Evolutionary conservation across 441 rosid species (phyloP).

Genomic region (Erysimum cheiri): DNA sequence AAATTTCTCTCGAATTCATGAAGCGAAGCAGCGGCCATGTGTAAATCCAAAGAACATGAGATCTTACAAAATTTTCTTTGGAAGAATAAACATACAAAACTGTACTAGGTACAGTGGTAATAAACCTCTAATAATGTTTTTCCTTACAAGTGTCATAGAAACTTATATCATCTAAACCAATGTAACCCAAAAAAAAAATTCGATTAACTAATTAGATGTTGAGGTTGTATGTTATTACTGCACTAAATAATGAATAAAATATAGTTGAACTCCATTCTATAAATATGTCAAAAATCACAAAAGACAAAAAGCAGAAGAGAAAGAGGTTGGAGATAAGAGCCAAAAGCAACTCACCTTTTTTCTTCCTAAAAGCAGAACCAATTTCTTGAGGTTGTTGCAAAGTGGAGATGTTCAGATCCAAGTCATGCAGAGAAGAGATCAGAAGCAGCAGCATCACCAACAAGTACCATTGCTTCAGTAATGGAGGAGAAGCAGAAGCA

Average conservation of each 20-base stretch:
- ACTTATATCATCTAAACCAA: slow-evolving; percentile 3
- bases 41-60: slow-evolving; percentile 31
- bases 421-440: slow-evolving; percentile 70
- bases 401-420: slow-evolving; percentile 77
- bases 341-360: slow-evolving; percentile 31
- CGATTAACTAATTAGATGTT: not conserved
- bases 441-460: slow-evolving; percentile 53
- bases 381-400: slow-evolving; percentile 31
- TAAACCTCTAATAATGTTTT: not conserved
- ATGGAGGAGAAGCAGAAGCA: slow-evolving; percentile 40
- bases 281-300: slow-evolving; percentile 26
- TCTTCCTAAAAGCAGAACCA: slow-evolving; percentile 16
- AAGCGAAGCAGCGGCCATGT: slow-evolving; percentile 35
- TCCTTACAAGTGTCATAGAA: not conserved
- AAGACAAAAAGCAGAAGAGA: slow-evolving; percentile 41
- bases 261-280: not conserved
- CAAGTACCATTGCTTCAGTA: slow-evolving; percentile 40
- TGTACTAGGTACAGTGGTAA: slow-evolving; percentile 24
- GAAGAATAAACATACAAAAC: slow-evolving; percentile 26
- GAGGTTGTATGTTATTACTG: slow-evolving; percentile 12
- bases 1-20: slow-evolving; percentile 1
- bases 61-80: slow-evolving; percentile 38
- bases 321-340: slow-evolving; percentile 41
- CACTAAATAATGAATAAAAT: not conserved
- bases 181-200: not conserved